Evolutionary conservation across 2,329 filamentous ascomycete species (phyloP), one percentile per base, ranked within the genome.

Genomic region (Calonectria honghensis): DNA sequence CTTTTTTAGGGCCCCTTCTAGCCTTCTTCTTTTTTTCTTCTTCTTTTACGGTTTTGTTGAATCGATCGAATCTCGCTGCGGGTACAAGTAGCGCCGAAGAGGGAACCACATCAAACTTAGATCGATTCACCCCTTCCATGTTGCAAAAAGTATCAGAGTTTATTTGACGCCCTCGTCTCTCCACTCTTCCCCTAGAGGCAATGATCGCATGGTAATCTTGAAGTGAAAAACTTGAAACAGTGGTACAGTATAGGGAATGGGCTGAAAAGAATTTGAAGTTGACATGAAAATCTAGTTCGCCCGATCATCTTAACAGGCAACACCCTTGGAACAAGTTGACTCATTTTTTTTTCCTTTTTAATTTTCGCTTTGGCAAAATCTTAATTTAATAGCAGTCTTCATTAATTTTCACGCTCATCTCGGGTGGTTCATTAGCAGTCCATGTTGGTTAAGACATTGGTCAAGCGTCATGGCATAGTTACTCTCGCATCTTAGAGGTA

Each of bases 211-310:
- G 14, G 20, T 54, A 48, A 48, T 48, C 29, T 54, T 31, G 45
- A n/a, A 48, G 45, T 24, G 18, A 48, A 54, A 54, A 54, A 54
- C 51, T 18, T 54, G 51, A 54, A 54, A 54, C 51, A 52, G 16
- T 54, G 29, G 51, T 20, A 11, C 51, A 54, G 27, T 16, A 20
- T 20, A 29, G 16, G 51, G 27, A 18, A 10, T 31, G 14, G 16
- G 11, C n/a, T 32, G 29, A 4, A 31, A 32, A 18, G 2, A n/a
- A 54, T n/a, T 32, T 57, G 9, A n/a, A 35, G 2, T 18, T 14
- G 11, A 20, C 52, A n/a, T 57, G 29, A 32, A 57, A 57, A 57
- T 31, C 27, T 35, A 32, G 31, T 57, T 57, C 31, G 52, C 29
- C 29, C 27, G 29, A 48, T 14, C 45, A 48, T 24, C 18, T 48